A percentile compares a stretch with the other conserved stretches of the same genome.
These are phyloP conservation scores for Fusarium sp. DNA, from an alignment of 2,329 filamentous ascomycete species.

Conservation along the genomic window DNA sequence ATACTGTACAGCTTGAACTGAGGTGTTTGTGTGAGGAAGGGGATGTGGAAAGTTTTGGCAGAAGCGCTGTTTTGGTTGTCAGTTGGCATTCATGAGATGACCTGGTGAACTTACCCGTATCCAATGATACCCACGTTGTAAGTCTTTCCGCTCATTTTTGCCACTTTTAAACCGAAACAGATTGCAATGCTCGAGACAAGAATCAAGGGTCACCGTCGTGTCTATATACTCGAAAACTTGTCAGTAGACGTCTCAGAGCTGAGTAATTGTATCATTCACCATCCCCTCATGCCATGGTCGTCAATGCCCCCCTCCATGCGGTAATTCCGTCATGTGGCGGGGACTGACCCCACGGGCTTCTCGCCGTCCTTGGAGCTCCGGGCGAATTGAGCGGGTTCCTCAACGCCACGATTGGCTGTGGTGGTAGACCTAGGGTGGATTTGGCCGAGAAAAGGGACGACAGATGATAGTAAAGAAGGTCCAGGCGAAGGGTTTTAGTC, in stretches of 20 bases:
- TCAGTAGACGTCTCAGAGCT: background rate
- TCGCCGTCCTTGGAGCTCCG: constrained; percentile 18
- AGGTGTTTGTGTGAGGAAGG: constrained; percentile 74
- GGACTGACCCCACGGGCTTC: constrained; percentile 36
- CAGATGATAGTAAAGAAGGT: constrained; percentile 20
- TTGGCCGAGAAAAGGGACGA: constrained; percentile 35
- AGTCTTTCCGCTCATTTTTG: constrained; percentile 49
- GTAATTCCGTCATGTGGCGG: constrained; percentile 40
- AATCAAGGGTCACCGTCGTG: background rate
- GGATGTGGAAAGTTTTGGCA: constrained; percentile 87
- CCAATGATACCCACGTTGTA: constrained; percentile 64
- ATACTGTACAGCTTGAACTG: constrained; percentile 77
- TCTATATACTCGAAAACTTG: background rate
- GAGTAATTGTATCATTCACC: constrained; percentile 10
- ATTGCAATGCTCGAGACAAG: background rate
- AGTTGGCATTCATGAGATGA: constrained; percentile 25
- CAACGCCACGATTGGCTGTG: constrained; percentile 26
- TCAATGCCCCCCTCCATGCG: constrained; percentile 14
- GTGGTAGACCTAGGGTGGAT: constrained; percentile 24
- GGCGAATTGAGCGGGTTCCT: constrained; percentile 6
- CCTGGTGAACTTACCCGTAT: constrained; percentile 56
- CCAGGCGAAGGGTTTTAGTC: constrained; percentile 35
- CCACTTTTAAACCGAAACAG: background rate
- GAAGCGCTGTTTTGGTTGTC: constrained; percentile 58
- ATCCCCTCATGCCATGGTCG: background rate